phyloP scores from a whole-genome alignment of 495 filamentous ascomycete species.

The Penicillium turbatum region DNA sequence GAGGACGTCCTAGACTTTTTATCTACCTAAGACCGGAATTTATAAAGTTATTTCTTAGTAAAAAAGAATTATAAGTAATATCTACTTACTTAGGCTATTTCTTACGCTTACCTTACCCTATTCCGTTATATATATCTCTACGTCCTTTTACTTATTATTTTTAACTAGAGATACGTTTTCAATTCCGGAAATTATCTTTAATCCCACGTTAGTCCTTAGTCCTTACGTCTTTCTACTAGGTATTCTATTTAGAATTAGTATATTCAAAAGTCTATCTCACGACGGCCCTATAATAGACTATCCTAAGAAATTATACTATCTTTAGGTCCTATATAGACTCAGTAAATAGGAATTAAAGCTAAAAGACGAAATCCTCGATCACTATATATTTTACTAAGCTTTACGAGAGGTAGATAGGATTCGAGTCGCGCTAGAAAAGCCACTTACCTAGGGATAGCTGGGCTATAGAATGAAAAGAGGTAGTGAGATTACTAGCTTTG shows the following conservation, averaged over 20 bases:
- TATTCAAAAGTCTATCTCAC: constrained; percentile 25
- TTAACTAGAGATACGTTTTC: too few relatives aligned
- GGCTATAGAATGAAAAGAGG: constrained; percentile 25
- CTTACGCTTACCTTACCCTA: too few relatives aligned
- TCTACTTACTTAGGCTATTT: too few relatives aligned
- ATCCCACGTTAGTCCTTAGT: too few relatives aligned
- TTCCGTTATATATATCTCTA: too few relatives aligned
- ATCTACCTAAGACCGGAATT: constrained; percentile 33
- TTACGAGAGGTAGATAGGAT: constrained; percentile 14
- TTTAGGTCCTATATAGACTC: constrained; percentile 23
- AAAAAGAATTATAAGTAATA: constrained; percentile 31
- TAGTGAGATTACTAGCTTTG: constrained; percentile 29
- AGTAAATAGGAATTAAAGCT: constrained; percentile 28
- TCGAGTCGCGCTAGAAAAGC: constrained; percentile 28
- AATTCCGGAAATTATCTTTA: too few relatives aligned
- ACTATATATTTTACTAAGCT: constrained; percentile 19
- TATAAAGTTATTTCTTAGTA: constrained; percentile 29
- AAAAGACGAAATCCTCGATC: constrained; percentile 25
- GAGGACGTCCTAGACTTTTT: constrained; percentile 25
- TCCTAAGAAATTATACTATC: too few relatives aligned
- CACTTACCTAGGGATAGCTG: constrained; percentile 24
- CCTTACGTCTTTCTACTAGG: too few relatives aligned
- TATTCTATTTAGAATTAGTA: constrained; percentile 18
- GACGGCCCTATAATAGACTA: too few relatives aligned
- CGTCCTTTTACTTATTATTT: too few relatives aligned